Evolutionary conservation across 2,329 filamentous ascomycete species (phyloP), one percentile per base, ranked within the genome.

Genomic region (Xylariales sp.): DNA sequence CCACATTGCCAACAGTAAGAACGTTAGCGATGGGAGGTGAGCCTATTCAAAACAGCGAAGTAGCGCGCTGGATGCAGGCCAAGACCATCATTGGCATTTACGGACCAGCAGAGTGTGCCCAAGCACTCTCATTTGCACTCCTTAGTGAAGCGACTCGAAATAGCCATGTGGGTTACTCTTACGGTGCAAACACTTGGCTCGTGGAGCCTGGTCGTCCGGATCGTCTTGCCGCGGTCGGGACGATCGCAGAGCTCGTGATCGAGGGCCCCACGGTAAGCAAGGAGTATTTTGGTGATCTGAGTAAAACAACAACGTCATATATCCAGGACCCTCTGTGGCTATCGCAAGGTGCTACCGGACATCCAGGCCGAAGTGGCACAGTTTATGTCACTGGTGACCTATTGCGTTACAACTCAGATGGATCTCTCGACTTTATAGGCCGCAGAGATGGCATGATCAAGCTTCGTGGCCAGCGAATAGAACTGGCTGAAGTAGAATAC

Each of bases 391-490:
- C 47, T 5, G 47, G 47, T 12, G 47, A 50, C 35, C 30, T 45
- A 10, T 39, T 37, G 5, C 6, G 28, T 10, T 57, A 57, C 19
- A 39, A 53, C 24, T 41, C 45, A 2, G 74, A 83, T 51, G 52
- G 57, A n/a, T 40, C 33, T 18, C 42, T 65, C 16, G 34, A 51
- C 6, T 62, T 55, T 35, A 38, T 66, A 35, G 69, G 69, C 29
- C 60, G 70, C 28, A 67, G 66, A 40, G 70, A 73, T 47, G 59
- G 59, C 2, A 69, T 73, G 46, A 58, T 70, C 32, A 74, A 74
- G 48, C 50, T 74, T 15, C 61, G 63, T 23, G 75, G 74, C 30
- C 72, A 61, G 38, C 45, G 68, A 42, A 55, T 69, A 44, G 74
- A 65, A 54, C 52, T 66, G 37, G 64, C 57, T 15, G 67, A 65